phyloP scores from a whole-genome alignment of 1,139 yeast species.

The Diutina pseudorugosa region DNA sequence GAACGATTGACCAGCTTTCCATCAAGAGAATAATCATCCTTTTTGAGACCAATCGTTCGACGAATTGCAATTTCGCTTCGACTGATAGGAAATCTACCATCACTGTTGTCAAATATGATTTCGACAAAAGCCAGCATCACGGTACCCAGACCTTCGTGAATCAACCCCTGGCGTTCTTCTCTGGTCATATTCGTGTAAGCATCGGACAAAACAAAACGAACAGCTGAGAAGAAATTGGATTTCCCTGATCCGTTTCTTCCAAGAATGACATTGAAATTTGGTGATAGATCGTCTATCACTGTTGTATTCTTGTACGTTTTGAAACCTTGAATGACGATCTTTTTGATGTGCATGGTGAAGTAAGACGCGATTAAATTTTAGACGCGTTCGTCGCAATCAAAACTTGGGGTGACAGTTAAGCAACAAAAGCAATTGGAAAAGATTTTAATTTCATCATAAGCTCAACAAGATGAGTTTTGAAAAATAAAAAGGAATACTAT shows the following conservation, averaged over 20 bases:
- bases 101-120: conserved; percentile 72
- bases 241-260: conserved; percentile 97
- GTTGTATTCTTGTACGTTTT: conserved; percentile 87
- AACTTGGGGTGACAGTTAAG: no score
- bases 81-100: conserved; percentile 60
- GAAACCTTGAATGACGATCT: conserved; percentile 77
- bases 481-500: no score
- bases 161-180: conserved; percentile 79
- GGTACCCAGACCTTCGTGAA: conserved; percentile 86
- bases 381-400: not conserved
- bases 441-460: no score
- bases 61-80: conserved; percentile 61
- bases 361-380: not conserved
- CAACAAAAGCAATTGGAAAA: no score
- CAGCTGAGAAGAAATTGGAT: conserved; percentile 92
- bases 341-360: conserved; percentile 27
- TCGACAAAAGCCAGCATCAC: conserved; percentile 93
- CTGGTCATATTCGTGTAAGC: conserved; percentile 81
- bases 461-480: no score
- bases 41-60: conserved; percentile 84
- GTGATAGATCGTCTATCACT: conserved; percentile 62
- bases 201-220: conserved; percentile 83
- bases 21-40: conserved; percentile 81
- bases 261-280: conserved; percentile 78
- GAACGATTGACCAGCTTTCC: conserved; percentile 67